Conservation (phyloP, 2,329 filamentous ascomycete genomes). For the Hypoxylon sp. region DNA sequence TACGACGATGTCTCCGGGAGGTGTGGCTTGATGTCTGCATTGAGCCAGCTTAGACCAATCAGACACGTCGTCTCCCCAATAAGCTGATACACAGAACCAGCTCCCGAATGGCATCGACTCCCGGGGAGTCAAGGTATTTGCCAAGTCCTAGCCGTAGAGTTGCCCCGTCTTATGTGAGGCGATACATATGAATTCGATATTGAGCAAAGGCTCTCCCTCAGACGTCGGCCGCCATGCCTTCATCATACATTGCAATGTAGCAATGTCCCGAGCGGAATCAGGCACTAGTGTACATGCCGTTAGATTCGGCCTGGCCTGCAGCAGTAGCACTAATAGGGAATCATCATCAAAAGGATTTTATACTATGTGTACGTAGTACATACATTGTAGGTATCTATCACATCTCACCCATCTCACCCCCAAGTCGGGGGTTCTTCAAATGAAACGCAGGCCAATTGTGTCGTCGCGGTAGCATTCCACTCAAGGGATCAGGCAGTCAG, state of each 20-base stretch:
- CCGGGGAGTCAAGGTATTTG: too few species aligned
- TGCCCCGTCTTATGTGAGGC: conserved; percentile 27
- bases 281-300: conserved; percentile 24
- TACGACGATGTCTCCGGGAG: neutral
- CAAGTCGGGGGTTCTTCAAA: conserved; percentile 17
- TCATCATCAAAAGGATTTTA: conserved; percentile 25
- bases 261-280: conserved; percentile 13
- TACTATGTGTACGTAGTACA: conserved; percentile 24
- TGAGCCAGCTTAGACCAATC: conserved; percentile 1
- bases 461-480: conserved; percentile 25
- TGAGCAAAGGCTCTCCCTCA: conserved; percentile 23
- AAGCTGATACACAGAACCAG: neutral
- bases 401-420: conserved; percentile 22
- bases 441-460: conserved; percentile 35
- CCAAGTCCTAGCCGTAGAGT: conserved; percentile 12
- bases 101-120: too few species aligned
- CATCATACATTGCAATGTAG: neutral
- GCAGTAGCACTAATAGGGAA: conserved; percentile 18
- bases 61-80: neutral
- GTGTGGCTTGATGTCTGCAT: conserved; percentile 30
- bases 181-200: conserved; percentile 27
- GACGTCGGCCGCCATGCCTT: conserved; percentile 20
- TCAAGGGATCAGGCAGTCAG: conserved; percentile 20
- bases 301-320: conserved; percentile 28
- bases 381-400: too few species aligned